Base-by-base conservation (phyloP, 306 rosid genomes). In the Vigna radiata region DNA sequence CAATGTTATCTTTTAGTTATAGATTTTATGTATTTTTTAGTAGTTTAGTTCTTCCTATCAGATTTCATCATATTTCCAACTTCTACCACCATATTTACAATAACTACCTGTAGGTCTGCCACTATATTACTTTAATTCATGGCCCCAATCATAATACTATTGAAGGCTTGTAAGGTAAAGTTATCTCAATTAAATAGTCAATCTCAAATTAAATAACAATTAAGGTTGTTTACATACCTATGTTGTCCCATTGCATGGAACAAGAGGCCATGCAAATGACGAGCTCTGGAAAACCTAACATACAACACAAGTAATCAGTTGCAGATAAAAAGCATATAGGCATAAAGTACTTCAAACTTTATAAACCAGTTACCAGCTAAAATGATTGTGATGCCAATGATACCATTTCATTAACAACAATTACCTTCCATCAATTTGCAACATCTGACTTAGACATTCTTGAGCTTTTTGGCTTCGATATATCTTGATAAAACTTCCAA, bases 241-340 rank as follows among this genome's bases (percentile, higher is more conserved):
- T 94, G 98, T 75, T 94, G 91, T 71, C 97, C 98, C 90, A 88
- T 84, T 75, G 96, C 97, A 83, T 95, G 98, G 53, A 88, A 83
- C 77, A 95, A 39, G 43, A 90, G 86, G 68, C 97, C 97, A 49
- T 91, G 97, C 90, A 88, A 83, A 88, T 92, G 93, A 85, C 88
- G 92, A 75, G 96, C 98, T 88, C 85, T 95, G 16, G 89, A 86
- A 85, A 87, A 92, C 91, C 98, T 95, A 61, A 55, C 89, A 89
- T 74, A 66, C 72, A 62, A 64, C 25, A 73, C 66, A 82, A 76
- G 75, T 21, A 21, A 21, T 21, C 21, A 21, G 21, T 1, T 21
- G 21, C 21, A 1, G 21, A 21, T 21, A 21, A 21, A 21, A 1
- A 21, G 21, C 21, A 21, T 0, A 21, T 1, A 21, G 1, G 21